Conservation (phyloP, 805 yeast species). For the Pichia paraexigua region DNA sequence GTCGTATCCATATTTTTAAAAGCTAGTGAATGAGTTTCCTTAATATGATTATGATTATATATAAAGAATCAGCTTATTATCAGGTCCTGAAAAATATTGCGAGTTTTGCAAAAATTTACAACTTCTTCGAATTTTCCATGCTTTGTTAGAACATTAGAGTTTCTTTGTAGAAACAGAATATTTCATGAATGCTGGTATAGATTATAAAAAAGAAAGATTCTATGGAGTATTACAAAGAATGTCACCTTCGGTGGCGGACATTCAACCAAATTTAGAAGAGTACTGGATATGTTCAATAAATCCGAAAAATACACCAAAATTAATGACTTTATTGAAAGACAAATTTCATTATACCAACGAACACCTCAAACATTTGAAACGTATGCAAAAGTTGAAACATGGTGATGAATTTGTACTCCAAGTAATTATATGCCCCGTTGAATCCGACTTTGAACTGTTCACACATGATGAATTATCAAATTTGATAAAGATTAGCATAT, state of each 20-base stretch:
- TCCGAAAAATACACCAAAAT: slow-evolving; percentile 28
- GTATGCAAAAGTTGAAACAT: slow-evolving; percentile 31
- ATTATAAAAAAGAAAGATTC: slow-evolving; percentile 34
- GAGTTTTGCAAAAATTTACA: too few species aligned
- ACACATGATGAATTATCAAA: slow-evolving; percentile 13
- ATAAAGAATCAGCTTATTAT: too few species aligned
- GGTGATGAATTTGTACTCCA: slow-evolving; percentile 12
- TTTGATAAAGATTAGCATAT: background rate
- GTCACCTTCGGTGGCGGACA: slow-evolving; percentile 21
- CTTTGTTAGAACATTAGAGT: background rate
- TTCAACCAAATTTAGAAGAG: slow-evolving; percentile 24
- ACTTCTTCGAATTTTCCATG: background rate
- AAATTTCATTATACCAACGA: slow-evolving; percentile 22
- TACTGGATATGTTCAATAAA: slow-evolving; percentile 39
- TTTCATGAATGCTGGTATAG: slow-evolving; percentile 23
- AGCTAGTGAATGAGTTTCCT: too few species aligned
- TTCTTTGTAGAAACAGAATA: background rate
- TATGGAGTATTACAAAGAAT: slow-evolving; percentile 35
- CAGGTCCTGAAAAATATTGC: too few species aligned
- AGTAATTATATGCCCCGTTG: slow-evolving; percentile 42
- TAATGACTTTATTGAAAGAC: slow-evolving; percentile 20
- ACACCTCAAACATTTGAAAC: slow-evolving; percentile 40
- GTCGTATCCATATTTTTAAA: too few species aligned
- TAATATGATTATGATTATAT: too few species aligned
- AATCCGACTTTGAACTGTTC: slow-evolving; percentile 22